Base-by-base conservation (phyloP, 805 yeast species). In the Barnettozyma populi region DNA sequence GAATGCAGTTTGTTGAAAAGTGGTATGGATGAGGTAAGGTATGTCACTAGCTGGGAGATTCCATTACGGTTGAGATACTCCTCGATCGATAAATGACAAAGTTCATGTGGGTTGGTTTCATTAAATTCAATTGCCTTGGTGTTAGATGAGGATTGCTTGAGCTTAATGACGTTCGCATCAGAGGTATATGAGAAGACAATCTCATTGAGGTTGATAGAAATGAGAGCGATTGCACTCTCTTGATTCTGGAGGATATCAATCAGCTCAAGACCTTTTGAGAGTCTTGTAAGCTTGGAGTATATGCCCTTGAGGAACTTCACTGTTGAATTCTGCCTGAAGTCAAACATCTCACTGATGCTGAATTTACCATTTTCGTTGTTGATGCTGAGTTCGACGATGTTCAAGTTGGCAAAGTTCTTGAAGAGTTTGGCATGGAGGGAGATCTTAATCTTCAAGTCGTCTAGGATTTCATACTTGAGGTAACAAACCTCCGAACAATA, bases 401-500 rank as follows among this genome's bases (percentile, higher is more conserved):
- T 27, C 25, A 47, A 25, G 23, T 43, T 47, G 9, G 44, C 36
- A 35, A 42, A 43, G 35, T 45, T 45, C 25, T 45, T 49, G 16
- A 39, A 45, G 27, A 49, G 41, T 35, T 49, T 49, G 14, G 48
- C 52, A 39, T 38, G 20, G 16, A 49, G 11, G 10, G 44, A 34
- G 21, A 51, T 43, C n/a, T 40, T 40, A 10, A 51, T 23, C 7
- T 43, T 40, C 10, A 48, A 27, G 32, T 48, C 40, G 4, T 43
- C 36, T 19, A 36, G 23, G 16, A 51, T 36, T 20, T 45, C 52
- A 38, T 41, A 51, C 24, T 59, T 56, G 20, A 73, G 48, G 24
- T 66, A 58, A 29, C 72, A 41, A 2, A 72, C 59, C 23, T 63
- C 64, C 10, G 66, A 62, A 41, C 72, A 65, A 45, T 63, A 61